Percentiles rank a stretch among this genome's conserved stretches.
These are phyloP conservation scores for Fusarium drepaniforme DNA, from an alignment of 2,329 filamentous ascomycete genomes.

Conservation along the genomic window DNA sequence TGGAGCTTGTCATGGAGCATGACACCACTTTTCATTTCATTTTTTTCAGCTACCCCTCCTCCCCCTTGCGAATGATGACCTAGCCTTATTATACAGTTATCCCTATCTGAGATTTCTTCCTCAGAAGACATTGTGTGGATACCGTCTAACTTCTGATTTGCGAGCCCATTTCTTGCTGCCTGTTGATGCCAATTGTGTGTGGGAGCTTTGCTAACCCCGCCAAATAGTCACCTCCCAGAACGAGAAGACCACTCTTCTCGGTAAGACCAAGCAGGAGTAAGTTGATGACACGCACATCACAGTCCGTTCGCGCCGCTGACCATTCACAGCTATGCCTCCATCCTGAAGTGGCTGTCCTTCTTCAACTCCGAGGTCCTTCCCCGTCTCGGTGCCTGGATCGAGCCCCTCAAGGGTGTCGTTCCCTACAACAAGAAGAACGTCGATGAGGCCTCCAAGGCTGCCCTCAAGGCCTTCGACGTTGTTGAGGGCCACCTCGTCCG, in stretches of 20 bases:
- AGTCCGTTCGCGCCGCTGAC: constrained; percentile 18
- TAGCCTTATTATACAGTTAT: constrained; percentile 89
- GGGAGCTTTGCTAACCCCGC: constrained; percentile 49
- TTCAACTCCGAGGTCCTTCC: constrained; percentile 89
- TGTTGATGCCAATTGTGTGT: constrained; percentile 44
- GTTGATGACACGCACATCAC: constrained; percentile 42
- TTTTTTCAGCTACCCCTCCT: constrained; percentile 4
- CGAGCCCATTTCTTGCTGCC: constrained; percentile 39
- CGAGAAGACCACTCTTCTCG: constrained; percentile 99
- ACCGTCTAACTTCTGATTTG: constrained; percentile 85
- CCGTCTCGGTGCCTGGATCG: constrained; percentile 83
- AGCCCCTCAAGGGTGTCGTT: constrained; percentile 83
- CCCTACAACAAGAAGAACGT: constrained; percentile 99
- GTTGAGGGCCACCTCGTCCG: constrained; percentile 89
- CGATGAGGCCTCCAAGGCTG: constrained; percentile 80
- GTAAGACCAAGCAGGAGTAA: constrained; percentile 99
- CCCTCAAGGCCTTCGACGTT: constrained; percentile 76
- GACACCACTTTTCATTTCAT: constrained; percentile 46
- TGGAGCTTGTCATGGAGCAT: constrained; percentile 48
- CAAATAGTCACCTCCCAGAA: constrained; percentile 94
- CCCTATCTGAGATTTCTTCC: constrained; percentile 88
- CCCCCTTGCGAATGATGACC: constrained; percentile 71
- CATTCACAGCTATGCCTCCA: constrained; percentile 82
- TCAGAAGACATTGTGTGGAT: constrained; percentile 78
- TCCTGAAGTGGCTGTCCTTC: constrained; percentile 98